Percentiles rank a stretch among this genome's conserved stretches.
These are phyloP conservation scores for Aspergillus incahuasiensis DNA, from an alignment of 495 filamentous ascomycete genomes.

Conservation along the genomic window DNA sequence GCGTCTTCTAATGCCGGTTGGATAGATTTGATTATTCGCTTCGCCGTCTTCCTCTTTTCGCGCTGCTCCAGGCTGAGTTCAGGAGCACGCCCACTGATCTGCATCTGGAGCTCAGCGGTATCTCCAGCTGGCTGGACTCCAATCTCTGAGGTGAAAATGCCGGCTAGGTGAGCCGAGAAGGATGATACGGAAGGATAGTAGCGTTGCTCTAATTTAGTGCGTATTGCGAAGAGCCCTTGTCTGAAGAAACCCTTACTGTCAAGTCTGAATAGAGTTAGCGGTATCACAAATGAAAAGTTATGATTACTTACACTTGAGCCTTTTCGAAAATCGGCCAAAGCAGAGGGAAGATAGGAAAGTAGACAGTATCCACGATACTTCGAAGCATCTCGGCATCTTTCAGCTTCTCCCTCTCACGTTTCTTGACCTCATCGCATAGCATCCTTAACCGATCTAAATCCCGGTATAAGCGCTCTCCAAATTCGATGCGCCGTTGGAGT, in stretches of 20 bases:
- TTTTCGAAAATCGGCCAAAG: slow-evolving; percentile 78
- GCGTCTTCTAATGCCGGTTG: slow-evolving; percentile 74
- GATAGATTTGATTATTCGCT: slow-evolving; percentile 76
- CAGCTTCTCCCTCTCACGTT: slow-evolving; percentile 69
- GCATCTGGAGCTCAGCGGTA: slow-evolving; percentile 47
- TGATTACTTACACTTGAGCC: slow-evolving; percentile 59
- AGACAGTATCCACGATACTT: slow-evolving; percentile 76
- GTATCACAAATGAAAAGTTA: not conserved
- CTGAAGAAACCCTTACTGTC: slow-evolving; percentile 69
- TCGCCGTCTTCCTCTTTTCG: slow-evolving; percentile 65
- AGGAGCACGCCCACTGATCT: slow-evolving; percentile 48
- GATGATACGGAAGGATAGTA: slow-evolving; percentile 69
- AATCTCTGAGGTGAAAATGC: slow-evolving; percentile 64
- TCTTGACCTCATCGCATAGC: slow-evolving; percentile 62
- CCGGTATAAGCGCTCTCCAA: slow-evolving; percentile 66
- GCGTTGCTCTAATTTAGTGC: slow-evolving; percentile 61
- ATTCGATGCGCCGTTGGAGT: slow-evolving; percentile 78
- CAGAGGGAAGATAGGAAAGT: slow-evolving; percentile 79
- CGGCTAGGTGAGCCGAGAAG: slow-evolving; percentile 68
- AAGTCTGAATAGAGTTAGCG: slow-evolving; percentile 53
- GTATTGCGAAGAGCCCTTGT: slow-evolving; percentile 57
- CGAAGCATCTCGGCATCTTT: slow-evolving; percentile 69
- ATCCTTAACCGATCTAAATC: slow-evolving; percentile 70
- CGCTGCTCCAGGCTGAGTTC: slow-evolving; percentile 60
- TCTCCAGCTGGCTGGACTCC: slow-evolving; percentile 51